Evolutionary conservation across 1,139 yeast genomes (phyloP).

Genomic region (Hyphopichia khmerensis): DNA sequence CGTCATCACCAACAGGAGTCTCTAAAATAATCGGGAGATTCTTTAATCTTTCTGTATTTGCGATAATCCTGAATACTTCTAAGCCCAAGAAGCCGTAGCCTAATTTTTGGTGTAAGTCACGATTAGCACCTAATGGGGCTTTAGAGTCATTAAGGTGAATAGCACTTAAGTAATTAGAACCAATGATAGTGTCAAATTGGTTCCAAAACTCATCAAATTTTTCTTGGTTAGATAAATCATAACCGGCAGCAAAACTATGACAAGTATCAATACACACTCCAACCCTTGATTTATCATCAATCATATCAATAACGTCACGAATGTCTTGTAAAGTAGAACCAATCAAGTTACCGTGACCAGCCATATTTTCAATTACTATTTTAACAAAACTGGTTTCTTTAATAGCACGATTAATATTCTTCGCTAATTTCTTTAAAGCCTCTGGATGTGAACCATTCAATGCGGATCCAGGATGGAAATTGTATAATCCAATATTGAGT

Average conservation of each 20-base stretch:
- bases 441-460: constrained; percentile 67
- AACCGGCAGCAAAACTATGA: constrained; percentile 95
- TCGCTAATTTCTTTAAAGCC: constrained; percentile 69
- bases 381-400: constrained; percentile 72
- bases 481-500: constrained; percentile 80
- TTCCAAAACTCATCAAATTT: constrained; percentile 67
- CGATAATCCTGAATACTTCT: constrained; percentile 75
- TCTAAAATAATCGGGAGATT: constrained; percentile 83
- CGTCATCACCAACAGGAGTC: constrained; percentile 72
- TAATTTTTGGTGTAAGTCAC: constrained; percentile 87
- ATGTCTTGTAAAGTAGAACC: constrained; percentile 83
- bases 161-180: constrained; percentile 71
- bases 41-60: constrained; percentile 63
- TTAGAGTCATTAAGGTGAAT: constrained; percentile 92
- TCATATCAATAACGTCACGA: constrained; percentile 66
- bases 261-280: constrained; percentile 97
- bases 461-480: constrained; percentile 94
- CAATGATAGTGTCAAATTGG: constrained; percentile 69
- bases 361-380: constrained; percentile 94
- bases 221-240: constrained; percentile 64
- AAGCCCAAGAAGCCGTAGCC: constrained; percentile 90
- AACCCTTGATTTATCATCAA: constrained; percentile 74
- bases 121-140: constrained; percentile 85
- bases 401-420: constrained; percentile 76
- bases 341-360: constrained; percentile 90